Base-by-base conservation (phyloP, 2,329 filamentous ascomycete species). In the Talaromyces pinophilus region DNA sequence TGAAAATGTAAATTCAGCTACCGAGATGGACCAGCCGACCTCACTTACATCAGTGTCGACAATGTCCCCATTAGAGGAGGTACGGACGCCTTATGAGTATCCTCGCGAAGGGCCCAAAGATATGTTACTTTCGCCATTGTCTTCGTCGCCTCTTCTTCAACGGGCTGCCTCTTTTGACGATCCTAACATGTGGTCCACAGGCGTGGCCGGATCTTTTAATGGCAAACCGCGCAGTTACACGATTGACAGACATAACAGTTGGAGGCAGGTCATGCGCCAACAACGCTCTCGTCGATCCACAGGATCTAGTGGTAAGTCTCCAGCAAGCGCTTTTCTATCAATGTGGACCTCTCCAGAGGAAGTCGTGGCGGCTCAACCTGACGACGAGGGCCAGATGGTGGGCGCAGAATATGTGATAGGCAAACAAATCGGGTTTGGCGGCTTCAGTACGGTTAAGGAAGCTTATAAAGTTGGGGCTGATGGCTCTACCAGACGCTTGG, bases 371-470 rank as follows among this genome's bases (percentile, higher is more conserved):
- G 80, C 73, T 71, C 82, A 87, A 67, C 87, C 87, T 13, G 88
- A 90, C 72, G 86, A 88, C 59, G 88, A 90, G 78, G 88, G 88
- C 2, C 87, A 90, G 73, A 85, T 88, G 67, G 85, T 90, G 57
- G 88, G 87, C 50, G 83, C 84, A 62, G 86, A 88, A 69, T 90
- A 90, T 74, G 86, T 90, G 38, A 85, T 90, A 62, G 88, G 88
- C 59, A 87, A 88, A 69, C 84, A 87, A 67, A 87, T 90, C 67
- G 88, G 87, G 2, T 86, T 82, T 68, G 88, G 88, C 30, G 88
- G 88, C 3, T 90, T 90, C 75, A 89, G 87, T 69, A 82, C 86
- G 1, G 86, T 90, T 40, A 89, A 88, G 72, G 88, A 90, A 76
- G 87, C 88, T 7, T 87, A 83, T 67, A 89, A 87, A 64, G 84